Percentiles rank a stretch among this genome's conserved stretches.
Evolutionary conservation across 2,329 filamentous ascomycete genomes (phyloP).

Genomic region (Chrysoporthe austroafricana): DNA sequence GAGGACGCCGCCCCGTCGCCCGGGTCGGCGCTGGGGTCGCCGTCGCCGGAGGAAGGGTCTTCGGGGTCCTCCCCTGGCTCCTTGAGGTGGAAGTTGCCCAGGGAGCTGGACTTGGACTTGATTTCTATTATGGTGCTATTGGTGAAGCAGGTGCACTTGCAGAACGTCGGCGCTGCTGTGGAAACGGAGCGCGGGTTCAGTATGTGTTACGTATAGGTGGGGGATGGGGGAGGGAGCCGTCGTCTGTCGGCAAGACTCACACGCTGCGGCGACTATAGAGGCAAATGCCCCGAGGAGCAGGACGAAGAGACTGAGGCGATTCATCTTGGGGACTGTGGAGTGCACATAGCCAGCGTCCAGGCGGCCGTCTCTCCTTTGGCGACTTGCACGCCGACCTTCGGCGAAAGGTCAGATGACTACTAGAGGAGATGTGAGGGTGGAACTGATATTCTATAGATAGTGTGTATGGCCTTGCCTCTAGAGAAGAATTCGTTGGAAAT

Average conservation of each 20-base stretch:
- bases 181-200: not conserved
- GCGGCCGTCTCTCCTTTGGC: not conserved
- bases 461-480: not conserved
- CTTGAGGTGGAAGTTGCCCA: conserved; percentile 45
- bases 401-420: not conserved
- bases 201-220: not conserved
- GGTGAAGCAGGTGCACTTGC: conserved; percentile 72
- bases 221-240: not conserved
- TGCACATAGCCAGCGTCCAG: not conserved
- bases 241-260: conserved; percentile 39
- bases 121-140: conserved; percentile 66
- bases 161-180: conserved; percentile 65
- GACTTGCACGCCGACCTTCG: not conserved
- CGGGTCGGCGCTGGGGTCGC: conserved; percentile 30
- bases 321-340: conserved; percentile 30
- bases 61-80: conserved; percentile 14
- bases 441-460: not conserved
- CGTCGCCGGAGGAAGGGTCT: conserved; percentile 31
- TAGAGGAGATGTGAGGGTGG: not conserved
- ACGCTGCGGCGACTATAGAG: conserved; percentile 43
- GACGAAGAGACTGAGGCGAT: conserved; percentile 35
- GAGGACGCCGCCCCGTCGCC: conserved; percentile 26
- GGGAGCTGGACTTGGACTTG: conserved; percentile 43
- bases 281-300: conserved; percentile 38
- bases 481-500: not conserved